Evolutionary conservation across 306 rosid genomes (phyloP), one percentile per base, ranked within the genome.

Genomic region (Malus asiatica): DNA sequence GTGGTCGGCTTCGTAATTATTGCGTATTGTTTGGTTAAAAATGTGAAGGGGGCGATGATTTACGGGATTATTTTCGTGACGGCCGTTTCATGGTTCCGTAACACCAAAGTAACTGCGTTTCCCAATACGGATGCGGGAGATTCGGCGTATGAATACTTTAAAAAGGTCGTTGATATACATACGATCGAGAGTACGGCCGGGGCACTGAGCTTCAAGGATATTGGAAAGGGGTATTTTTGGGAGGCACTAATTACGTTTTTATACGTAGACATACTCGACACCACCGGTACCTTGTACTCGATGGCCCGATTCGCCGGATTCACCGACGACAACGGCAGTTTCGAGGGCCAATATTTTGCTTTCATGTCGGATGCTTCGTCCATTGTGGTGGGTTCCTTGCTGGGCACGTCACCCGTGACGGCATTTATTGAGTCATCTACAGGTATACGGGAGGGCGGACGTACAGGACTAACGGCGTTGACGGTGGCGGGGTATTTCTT

Each of bases 281-380:
- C 99, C 0, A 96, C 99, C 3, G 99, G 99, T 0, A 90, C 99
- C 3, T 45, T 96, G 25, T 92, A 88, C 64, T 96, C 99, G 0
- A 96, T 96, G 99, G 99, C 99, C 0, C 73, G 93, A 0, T 96
- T 96, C 81, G 99, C 99, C 2, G 99, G 99, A 0, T 96, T 92
- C 65, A 20, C 85, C 0, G 99, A 96, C 75, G 76, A 69, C 0
- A 78, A 87, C 14, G 99, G 99, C 0, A 85, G 80, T 60, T 96
- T 96, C 68, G 96, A 90, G 77, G 99, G 99, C 0, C 99, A 96
- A 32, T 96, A 96, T 33, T 96, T 90, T 38, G 98, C 99, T 0
- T 96, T 92, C 81, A 92, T 96, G 99, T 96, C 99, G 0, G 99
- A 96, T 62, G 99, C 98, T 77, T 82, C 97, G 68, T 82, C 99